Evolutionary conservation across 768 basidiomycete species (phyloP).

Genomic region (Mycena pura): DNA sequence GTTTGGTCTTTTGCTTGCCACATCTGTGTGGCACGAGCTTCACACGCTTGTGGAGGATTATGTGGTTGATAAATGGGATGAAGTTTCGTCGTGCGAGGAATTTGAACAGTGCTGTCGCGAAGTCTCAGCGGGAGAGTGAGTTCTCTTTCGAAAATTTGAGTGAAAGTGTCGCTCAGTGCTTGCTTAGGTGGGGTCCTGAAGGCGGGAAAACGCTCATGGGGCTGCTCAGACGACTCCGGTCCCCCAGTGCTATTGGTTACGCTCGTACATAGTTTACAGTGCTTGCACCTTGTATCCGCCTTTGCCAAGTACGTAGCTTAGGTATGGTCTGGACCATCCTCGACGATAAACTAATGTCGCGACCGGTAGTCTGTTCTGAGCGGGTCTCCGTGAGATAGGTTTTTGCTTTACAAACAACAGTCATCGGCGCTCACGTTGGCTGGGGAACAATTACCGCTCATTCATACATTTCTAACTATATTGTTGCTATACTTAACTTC

Average conservation of each 20-base stretch:
- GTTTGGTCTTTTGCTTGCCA: conserved; percentile 75
- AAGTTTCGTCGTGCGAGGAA: conserved; percentile 65
- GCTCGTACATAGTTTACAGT: conserved; percentile 14
- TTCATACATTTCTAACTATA: too few relatives aligned
- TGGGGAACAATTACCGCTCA: too few relatives aligned
- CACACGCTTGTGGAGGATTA: conserved; percentile 73
- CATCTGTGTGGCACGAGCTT: conserved; percentile 69
- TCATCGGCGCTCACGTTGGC: too few relatives aligned
- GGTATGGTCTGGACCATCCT: too few relatives aligned
- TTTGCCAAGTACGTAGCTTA: neutral
- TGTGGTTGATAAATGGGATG: conserved; percentile 70
- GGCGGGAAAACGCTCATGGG: conserved; percentile 73
- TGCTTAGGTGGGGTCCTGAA: conserved; percentile 68
- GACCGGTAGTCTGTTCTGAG: too few relatives aligned
- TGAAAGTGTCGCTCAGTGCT: neutral
- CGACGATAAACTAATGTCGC: too few relatives aligned
- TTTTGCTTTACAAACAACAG: too few relatives aligned
- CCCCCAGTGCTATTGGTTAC: conserved; percentile 48
- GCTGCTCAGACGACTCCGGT: conserved; percentile 70
- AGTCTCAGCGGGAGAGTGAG: conserved; percentile 77
- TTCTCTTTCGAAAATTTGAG: conserved; percentile 12
- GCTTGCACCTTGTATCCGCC: too few relatives aligned
- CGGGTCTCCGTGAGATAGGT: too few relatives aligned
- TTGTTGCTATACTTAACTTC: too few relatives aligned
- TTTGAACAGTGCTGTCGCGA: conserved; percentile 77